Percentiles rank a stretch among this genome's conserved stretches.
These are phyloP conservation scores for Talaromyces marneffei DNA, from an alignment of 2,329 filamentous ascomycete species.

Conservation along the genomic window DNA sequence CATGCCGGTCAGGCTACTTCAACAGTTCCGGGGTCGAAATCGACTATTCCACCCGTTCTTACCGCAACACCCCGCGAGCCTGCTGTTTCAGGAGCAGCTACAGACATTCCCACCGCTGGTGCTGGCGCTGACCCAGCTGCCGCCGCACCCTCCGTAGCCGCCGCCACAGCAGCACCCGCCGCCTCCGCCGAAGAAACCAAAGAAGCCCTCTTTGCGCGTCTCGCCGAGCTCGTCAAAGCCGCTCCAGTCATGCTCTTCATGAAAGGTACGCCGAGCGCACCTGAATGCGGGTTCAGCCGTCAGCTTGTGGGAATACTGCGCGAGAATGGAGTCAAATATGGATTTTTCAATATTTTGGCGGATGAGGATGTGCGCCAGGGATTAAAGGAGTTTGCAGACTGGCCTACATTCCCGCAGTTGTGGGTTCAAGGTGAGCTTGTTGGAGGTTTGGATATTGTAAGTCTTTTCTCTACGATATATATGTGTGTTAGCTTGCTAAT, in stretches of 20 bases:
- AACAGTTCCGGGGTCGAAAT: slow-evolving; percentile 22
- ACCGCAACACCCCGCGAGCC: slow-evolving; percentile 32
- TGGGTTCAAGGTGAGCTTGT: slow-evolving; percentile 89
- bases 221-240: slow-evolving; percentile 83
- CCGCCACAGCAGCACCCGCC: slow-evolving; percentile 21
- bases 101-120: slow-evolving; percentile 24
- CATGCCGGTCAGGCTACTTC: slow-evolving; percentile 54
- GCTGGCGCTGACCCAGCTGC: slow-evolving; percentile 23
- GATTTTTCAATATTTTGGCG: slow-evolving; percentile 97
- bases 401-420: slow-evolving; percentile 95
- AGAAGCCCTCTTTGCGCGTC: slow-evolving; percentile 76
- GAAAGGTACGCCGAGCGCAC: slow-evolving; percentile 86
- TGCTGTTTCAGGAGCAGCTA: slow-evolving; percentile 16
- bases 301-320: slow-evolving; percentile 81
- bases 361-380: slow-evolving; percentile 96
- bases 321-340: slow-evolving; percentile 88
- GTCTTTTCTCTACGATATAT: slow-evolving; percentile 42
- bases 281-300: slow-evolving; percentile 88
- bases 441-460: slow-evolving; percentile 90
- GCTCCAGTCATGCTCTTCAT: slow-evolving; percentile 98
- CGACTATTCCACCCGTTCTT: slow-evolving; percentile 34
- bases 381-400: slow-evolving; percentile 94
- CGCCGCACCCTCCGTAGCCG: slow-evolving; percentile 20
- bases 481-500: slow-evolving; percentile 1
- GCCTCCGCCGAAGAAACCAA: slow-evolving; percentile 55